Evolutionary conservation across 805 yeast genomes (phyloP), one percentile per base, ranked within the genome.

Genomic region (Pichia gijzeniarum): DNA sequence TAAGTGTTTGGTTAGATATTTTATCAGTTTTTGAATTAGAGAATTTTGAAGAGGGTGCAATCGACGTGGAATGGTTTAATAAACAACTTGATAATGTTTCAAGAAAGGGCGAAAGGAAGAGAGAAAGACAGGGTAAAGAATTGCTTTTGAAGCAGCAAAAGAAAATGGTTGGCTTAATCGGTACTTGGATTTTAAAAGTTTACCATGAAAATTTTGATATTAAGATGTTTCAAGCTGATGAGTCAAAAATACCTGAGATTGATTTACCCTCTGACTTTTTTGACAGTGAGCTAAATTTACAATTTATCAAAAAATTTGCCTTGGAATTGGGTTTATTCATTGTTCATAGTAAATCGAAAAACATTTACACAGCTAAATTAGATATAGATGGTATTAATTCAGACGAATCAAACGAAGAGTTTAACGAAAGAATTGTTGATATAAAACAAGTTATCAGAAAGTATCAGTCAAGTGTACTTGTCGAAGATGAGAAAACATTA

Each of bases 41-140:
- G 62, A 82, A 85, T 60, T 93, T 91, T 58, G 98, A 93, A 64
- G 80, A 75, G 52, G 80, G 80, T 43, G 86, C 84, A 50, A 76
- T 87, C 45, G 96, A 90, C 62, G 79, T 86, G 30, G 93, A 85
- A 50, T 90, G 96, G 96, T 87, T 88, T 65, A 88, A 88, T 64
- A 76, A 82, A 57, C 85, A 85, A 58, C 73, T 91, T 50, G 95
- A 85, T 53, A 82, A 82, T 57, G 79, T 85, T 46, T 83, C 91
- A 5, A 67, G 81, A 38, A 72, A 79, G 42, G 93, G 91, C 56
- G 85, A 79, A 54, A 77, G 71, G 63, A 82, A 74, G 62, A 76
- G 88, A 64, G 75, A 73, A 47, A 75, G 78, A 55, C 69, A 71
- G 39, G 90, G 91, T 3, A 82, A 80, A 53, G 66, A 82, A 39